These are phyloP conservation scores for Jimgerdemannia lactiflua DNA, from an alignment of 192 early-diverging fungal genomes.

Conservation along the genomic window DNA sequence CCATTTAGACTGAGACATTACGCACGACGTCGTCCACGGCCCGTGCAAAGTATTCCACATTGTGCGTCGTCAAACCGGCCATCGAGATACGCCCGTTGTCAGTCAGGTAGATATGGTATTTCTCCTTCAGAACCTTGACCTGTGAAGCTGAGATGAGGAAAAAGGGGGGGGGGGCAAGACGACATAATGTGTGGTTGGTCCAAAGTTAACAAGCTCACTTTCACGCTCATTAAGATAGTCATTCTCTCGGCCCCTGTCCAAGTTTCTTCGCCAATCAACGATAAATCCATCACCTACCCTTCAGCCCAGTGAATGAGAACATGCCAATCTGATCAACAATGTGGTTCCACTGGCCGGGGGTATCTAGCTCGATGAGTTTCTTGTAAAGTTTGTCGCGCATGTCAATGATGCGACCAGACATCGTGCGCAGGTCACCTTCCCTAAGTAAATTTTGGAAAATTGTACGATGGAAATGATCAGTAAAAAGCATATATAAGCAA, in stretches of 20 bases:
- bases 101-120: slow-evolving; percentile 94
- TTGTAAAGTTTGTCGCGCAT: slow-evolving; percentile 79
- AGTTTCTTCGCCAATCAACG: background rate
- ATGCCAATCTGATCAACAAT: slow-evolving; percentile 97
- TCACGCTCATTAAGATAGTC: background rate
- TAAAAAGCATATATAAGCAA: too few species aligned
- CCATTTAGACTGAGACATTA: slow-evolving; percentile 41
- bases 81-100: slow-evolving; percentile 95
- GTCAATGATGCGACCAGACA: slow-evolving; percentile 87
- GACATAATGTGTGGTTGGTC: too few species aligned
- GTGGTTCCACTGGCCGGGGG: slow-evolving; percentile 95
- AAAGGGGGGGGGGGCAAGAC: background rate
- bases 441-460: slow-evolving; percentile 8
- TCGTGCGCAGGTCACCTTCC: slow-evolving; percentile 59
- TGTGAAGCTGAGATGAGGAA: slow-evolving; percentile 46
- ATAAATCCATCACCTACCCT: slow-evolving; percentile 31
- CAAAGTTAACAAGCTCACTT: too few species aligned
- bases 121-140: slow-evolving; percentile 73
- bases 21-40: slow-evolving; percentile 91
- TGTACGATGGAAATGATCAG: background rate
- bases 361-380: slow-evolving; percentile 66
- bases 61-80: slow-evolving; percentile 87
- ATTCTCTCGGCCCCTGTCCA: background rate
- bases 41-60: slow-evolving; percentile 87
- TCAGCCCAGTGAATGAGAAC: slow-evolving; percentile 96